Base-by-base conservation (phyloP, 163 green algal species). In the Scenedesmus sp. region DNA sequence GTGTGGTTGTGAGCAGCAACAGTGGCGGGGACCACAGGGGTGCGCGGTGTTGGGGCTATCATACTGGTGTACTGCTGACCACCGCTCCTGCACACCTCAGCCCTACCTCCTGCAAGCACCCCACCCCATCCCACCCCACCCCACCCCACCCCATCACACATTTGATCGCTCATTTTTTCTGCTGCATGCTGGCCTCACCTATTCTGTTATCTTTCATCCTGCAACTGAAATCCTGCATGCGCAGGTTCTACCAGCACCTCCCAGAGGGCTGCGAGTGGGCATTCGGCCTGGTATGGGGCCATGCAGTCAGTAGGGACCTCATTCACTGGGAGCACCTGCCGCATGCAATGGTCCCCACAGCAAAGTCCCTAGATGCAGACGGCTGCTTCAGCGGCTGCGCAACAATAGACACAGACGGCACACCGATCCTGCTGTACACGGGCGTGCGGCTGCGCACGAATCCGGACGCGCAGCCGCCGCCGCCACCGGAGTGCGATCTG, bases 201-300 rank as follows among this genome's bases (percentile, higher is more conserved):
- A 46, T 46, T 46, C 34, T 46, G 34, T 46, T 46, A 46, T 46
- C 34, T 46, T 46, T 46, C 34, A 46, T 46, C 34, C 34, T 46
- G 34, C 34, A 46, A 46, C 34, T 46, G 34, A 46, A 46, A 46
- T 23, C 46, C 70, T 88, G 79, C 59, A 18, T 84, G 3, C 67
- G 16, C 93, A 97, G 95, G 92, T 98, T 98, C 84, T 98, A 97
- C 70, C 96, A 98, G 92, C 94, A 98, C 90, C 82, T 97, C 5
- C 94, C 95, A 6, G 88, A 95, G 62, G 93, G 93, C 4, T 98
- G 95, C 87, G 90, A 94, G 74, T 98, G 96, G 96, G 93, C 92
- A 0, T 98, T 96, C 55, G 95, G 96, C 62, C 96, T 98, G 6
- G 93, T 97, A 2, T 98, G 97, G 97, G 96, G 96, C 34, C 97